Evolutionary conservation across 768 basidiomycete genomes (phyloP), one percentile per base, ranked within the genome.

Genomic region (Leccinum pellstonianum): DNA sequence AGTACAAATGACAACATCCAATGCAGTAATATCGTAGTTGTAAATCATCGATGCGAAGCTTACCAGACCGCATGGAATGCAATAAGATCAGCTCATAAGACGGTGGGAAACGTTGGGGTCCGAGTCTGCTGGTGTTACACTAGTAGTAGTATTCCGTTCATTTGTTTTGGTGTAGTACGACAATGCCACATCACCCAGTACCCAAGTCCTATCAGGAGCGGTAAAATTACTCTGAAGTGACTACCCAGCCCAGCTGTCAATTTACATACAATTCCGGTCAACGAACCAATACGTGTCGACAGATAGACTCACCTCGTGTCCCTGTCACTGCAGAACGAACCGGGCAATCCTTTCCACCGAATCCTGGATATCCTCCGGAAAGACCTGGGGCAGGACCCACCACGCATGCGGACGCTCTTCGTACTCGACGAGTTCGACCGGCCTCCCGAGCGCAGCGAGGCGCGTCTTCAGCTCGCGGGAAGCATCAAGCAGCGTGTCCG

Each of bases 381-480:
- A 71, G 1, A 67, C 15, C 1, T 59, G 33, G 2, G 57, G 19
- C 48, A 71, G 11, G 3, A 35, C 3, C 69, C 70, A 73, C 63
- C 66, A 71, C 1, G 10, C 60, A 61, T 73, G 70, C 2, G 69
- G 67, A 19, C 62, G 59, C 4, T 58, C 59, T 10, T 61, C 49
- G 31, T 73, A 71, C 33, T 71, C 71, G 17, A 73, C 54, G 29
- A 71, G 59, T 17, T 71, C 64, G 2, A 68, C 65, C 1, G 54
- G 59, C 27, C 35, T 48, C 5, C 38, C 33, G 1, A 35, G 8
- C 2, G 56, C 54, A 5, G 9, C 3, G 4, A 71, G 54, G 1
- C 58, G 55, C 17, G 19, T 55, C 9, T 43, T 51, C 21, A 71
- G 7, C 25, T 60, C 62, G 9, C 62, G 59, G 4, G 64, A 60